Evolutionary conservation across 2,329 filamentous ascomycete species (phyloP).

Genomic region (Leptographium procerum): DNA sequence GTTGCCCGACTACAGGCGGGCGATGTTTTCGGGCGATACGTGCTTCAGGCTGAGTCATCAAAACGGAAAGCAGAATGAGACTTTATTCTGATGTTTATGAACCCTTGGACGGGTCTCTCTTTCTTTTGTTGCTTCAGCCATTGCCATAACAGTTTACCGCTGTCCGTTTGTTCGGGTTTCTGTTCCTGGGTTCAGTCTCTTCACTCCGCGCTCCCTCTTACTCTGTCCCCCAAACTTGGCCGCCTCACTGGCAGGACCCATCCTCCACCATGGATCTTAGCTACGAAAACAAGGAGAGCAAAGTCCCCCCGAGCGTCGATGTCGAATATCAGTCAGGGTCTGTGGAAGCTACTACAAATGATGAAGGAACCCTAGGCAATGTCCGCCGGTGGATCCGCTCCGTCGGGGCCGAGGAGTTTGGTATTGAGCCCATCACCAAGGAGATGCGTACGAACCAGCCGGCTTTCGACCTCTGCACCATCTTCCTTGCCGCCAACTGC

Average conservation of each 20-base stretch:
- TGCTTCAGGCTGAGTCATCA: too few species aligned
- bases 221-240: too few species aligned
- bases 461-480: slow-evolving; percentile 10
- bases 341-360: not conserved
- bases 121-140: too few species aligned
- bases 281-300: not conserved
- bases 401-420: slow-evolving; percentile 11
- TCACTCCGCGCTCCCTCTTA: too few species aligned
- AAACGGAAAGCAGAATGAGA: too few species aligned
- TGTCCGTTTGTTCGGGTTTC: too few species aligned
- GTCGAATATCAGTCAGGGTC: not conserved
- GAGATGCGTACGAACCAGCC: slow-evolving; percentile 12
- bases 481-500: slow-evolving; percentile 13
- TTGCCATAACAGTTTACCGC: too few species aligned
- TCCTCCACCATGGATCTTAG: not conserved
- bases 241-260: not conserved
- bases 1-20: too few species aligned
- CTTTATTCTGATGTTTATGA: too few species aligned
- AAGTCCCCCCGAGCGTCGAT: not conserved
- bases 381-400: slow-evolving; percentile 9
- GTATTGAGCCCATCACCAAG: slow-evolving; percentile 11
- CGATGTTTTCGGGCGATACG: too few species aligned
- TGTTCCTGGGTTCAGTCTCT: too few species aligned
- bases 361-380: slow-evolving; percentile 3
- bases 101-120: too few species aligned